These are phyloP conservation scores for Teunomyces gatunensis DNA, from an alignment of 805 yeast species.

Conservation along the genomic window DNA sequence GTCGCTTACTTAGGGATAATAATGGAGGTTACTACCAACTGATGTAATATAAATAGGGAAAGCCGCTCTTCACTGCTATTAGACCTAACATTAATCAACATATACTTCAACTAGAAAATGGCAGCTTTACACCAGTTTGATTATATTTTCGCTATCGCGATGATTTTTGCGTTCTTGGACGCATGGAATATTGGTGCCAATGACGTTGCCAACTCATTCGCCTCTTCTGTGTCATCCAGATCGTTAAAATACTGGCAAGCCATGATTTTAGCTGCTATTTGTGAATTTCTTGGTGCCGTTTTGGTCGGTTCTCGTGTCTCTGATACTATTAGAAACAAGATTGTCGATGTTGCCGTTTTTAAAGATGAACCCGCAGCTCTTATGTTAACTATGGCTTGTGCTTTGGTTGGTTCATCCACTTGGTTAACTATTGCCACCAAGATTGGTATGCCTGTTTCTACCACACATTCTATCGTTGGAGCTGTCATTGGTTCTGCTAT, in stretches of 20 bases:
- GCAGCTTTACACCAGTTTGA: conserved; percentile 56
- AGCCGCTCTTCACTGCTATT: neutral
- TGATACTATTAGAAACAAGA: conserved; percentile 66
- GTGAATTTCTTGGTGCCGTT: conserved; percentile 75
- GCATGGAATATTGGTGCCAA: conserved; percentile 82
- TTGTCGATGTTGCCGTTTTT: conserved; percentile 52
- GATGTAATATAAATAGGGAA: conserved; percentile 1
- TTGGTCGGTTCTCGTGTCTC: conserved; percentile 72
- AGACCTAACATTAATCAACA: neutral
- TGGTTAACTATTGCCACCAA: conserved; percentile 70
- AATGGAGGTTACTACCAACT: neutral
- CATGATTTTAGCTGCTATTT: conserved; percentile 64
- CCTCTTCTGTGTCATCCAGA: conserved; percentile 71
- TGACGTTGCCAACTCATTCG: conserved; percentile 78
- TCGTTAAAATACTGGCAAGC: conserved; percentile 74
- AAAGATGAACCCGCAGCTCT: conserved; percentile 62
- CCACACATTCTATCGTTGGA: conserved; percentile 78
- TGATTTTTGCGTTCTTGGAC: conserved; percentile 71
- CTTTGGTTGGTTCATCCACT: conserved; percentile 66
- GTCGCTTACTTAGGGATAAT: neutral
- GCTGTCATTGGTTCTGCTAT: conserved; percentile 72
- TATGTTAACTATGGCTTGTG: conserved; percentile 74
- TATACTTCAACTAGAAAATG: conserved; percentile 11
- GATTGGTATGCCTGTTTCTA: conserved; percentile 75
- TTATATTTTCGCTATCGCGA: conserved; percentile 65